phyloP scores from a whole-genome alignment of 2,329 filamentous ascomycete genomes.

The Plectosphaerella plurivora region DNA sequence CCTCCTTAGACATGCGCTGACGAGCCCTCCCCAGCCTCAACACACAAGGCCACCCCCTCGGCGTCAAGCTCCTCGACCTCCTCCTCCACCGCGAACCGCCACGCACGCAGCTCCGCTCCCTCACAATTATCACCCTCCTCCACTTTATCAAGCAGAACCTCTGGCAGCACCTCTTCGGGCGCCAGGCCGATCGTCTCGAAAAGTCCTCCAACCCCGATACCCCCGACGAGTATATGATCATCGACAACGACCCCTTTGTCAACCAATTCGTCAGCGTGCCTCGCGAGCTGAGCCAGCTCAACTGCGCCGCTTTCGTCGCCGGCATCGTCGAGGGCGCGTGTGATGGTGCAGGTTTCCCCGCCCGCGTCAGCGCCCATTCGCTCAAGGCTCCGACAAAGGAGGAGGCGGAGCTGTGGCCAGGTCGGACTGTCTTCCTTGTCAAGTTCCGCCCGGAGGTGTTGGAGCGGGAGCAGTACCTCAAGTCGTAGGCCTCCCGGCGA shows the following conservation, averaged over 20 bases:
- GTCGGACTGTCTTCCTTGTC: slow-evolving; percentile 91
- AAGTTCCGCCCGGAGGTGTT: slow-evolving; percentile 89
- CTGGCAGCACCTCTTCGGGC: slow-evolving; percentile 88
- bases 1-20: background rate
- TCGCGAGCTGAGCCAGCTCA: slow-evolving; percentile 92
- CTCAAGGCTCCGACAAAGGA: slow-evolving; percentile 46
- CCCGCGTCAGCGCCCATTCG: slow-evolving; percentile 84
- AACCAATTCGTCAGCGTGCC: slow-evolving; percentile 93
- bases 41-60: slow-evolving; percentile 86
- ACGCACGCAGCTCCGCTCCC: slow-evolving; percentile 69
- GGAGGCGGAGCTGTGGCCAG: slow-evolving; percentile 85
- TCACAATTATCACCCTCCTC: slow-evolving; percentile 83
- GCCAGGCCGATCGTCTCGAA: slow-evolving; percentile 88
- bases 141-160: slow-evolving; percentile 92
- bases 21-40: slow-evolving; percentile 60
- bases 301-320: slow-evolving; percentile 92
- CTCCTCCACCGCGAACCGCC: slow-evolving; percentile 78
- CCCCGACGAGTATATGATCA: slow-evolving; percentile 97
- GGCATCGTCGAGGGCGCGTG: slow-evolving; percentile 94
- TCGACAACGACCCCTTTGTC: slow-evolving; percentile 94
- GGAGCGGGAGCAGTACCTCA: slow-evolving; percentile 81
- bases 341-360: slow-evolving; percentile 86
- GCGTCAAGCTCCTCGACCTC: slow-evolving; percentile 90
- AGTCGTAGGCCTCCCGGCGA: too few species aligned
- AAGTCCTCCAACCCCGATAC: slow-evolving; percentile 77